Evolutionary conservation across 2,329 filamentous ascomycete species (phyloP), one percentile per base, ranked within the genome.

Genomic region (Aureobasidium sp.): DNA sequence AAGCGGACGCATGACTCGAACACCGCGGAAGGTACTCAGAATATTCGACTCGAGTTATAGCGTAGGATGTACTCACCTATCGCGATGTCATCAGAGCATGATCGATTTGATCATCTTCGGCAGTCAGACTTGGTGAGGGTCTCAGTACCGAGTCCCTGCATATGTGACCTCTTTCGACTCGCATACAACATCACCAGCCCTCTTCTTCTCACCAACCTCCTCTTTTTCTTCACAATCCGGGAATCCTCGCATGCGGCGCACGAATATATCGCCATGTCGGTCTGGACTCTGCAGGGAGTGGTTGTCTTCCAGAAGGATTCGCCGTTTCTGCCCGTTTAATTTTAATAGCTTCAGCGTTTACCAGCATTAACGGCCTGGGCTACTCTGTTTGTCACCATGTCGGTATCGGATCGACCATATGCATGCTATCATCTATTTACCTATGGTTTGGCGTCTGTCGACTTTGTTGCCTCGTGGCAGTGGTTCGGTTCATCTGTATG

Each of bases 281-380:
- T 10, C 47, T 51, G 32, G 47, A 51, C 46, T 48, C 46, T 29
- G 13, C 15, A 8, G 26, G 26, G 3, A 15, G 26, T 42, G 9
- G 17, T 34, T 5, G 5, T 34, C 9, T 57, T 47, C 41, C 20
- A 46, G 41, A 57, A 46, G 27, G 9, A 20, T 46, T 10, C n/a
- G 27, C 12, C 53, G 53, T 57, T 57, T 27, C 5, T n/a, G n/a
- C 13, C 50, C 34, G 50, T 57, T 46, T 32, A 44, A 15, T 57
- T 57, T 20, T 46, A 57, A 57, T 57, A 57, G 53, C 53, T 57
- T 37, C 53, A 47, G 53, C 53, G 53, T 39, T 46, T 46, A 26
- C 39, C 53, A 57, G 27, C n/a, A 44, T 5, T n/a, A 57, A 46
- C 41, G 53, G 44, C 13, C 15, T 36, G 27, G 41, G 20, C n/a